Evolutionary conservation across 108 stramenopile species (phyloP), one percentile per base, ranked within the genome.

Genomic region (Hondaea fermentalgiana): DNA sequence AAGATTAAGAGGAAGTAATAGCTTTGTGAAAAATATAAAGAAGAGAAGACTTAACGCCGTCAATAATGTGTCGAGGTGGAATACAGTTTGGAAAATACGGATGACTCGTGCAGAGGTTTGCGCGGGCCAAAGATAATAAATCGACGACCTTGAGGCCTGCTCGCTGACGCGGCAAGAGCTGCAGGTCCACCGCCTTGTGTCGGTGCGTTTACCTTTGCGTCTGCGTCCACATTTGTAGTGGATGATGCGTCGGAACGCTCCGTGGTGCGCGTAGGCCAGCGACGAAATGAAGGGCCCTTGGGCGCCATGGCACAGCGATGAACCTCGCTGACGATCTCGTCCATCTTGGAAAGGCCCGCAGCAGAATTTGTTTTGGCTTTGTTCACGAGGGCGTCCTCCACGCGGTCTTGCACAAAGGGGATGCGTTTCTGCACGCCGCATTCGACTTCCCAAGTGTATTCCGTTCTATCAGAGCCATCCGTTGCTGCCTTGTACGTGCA

Each of bases 261-360:
- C 35, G 17, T 14, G 25, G 21, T 43, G 16, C 76, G 76, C 45
- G 76, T 83, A 12, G 45, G 45, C 76, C 76, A 83, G n/a, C 76
- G 45, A 17, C n/a, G 44, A 4, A 83, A 83, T 12, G 49, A 28
- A 19, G 76, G 76, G n/a, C 51, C 28, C 28, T 83, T 17, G 6
- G 44, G 8, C 28, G 49, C 28, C 28, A 53, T 23, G n/a, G 51
- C 51, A 6, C 6, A 16, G 12, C 49, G 12, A 17, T 47, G 51
- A 6, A 53, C 76, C 49, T 83, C 76, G 6, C 28, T 12, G 12
- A 53, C 76, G 49, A 83, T 14, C n/a, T 83, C 76, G 49, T 83
- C 49, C 76, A 83, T 83, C 76, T 83, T 83, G 10, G 76, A 14
- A 12, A 83, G 76, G n/a, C 76, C 76, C 44, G 76, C 76, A 28